Evolutionary conservation across 2,329 filamentous ascomycete species (phyloP).

Genomic region (Hysterium pulicare): DNA sequence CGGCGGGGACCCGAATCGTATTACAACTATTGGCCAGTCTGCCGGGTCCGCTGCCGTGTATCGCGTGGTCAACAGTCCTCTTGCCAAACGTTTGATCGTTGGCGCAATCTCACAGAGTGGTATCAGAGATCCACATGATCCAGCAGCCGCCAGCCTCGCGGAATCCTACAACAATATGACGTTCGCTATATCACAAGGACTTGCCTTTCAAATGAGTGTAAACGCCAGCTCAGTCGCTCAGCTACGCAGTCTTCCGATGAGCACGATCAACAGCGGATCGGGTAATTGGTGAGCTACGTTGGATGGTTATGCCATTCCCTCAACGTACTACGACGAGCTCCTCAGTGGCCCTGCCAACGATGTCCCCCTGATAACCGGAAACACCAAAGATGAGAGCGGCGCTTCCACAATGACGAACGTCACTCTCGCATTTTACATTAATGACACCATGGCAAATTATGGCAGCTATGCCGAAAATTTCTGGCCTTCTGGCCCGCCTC

Average conservation of each 20-base stretch:
- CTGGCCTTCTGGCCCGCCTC: no score
- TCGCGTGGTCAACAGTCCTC: conserved; percentile 42
- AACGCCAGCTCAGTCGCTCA: no score
- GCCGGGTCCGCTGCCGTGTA: conserved; percentile 45
- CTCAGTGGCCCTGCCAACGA: conserved; percentile 52
- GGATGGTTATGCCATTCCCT: no score
- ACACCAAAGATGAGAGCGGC: conserved; percentile 42
- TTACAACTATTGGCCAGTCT: conserved; percentile 49
- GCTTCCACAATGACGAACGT: conserved; percentile 45
- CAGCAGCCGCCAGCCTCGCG: background rate
- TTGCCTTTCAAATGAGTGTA: no score
- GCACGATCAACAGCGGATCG: no score
- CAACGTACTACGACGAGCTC: conserved; percentile 37
- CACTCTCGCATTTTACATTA: no score
- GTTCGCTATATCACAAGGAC: conserved; percentile 48
- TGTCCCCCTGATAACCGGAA: conserved; percentile 53
- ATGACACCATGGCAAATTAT: no score
- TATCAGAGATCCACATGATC: conserved; percentile 4
- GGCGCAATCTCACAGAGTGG: conserved; percentile 36
- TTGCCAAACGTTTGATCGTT: conserved; percentile 39
- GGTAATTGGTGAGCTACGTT: no score
- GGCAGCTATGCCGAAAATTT: no score
- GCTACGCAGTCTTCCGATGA: no score
- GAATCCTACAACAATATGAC: conserved; percentile 44
- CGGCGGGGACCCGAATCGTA: conserved; percentile 47